Evolutionary conservation across 2,329 filamentous ascomycete species (phyloP).

Genomic region (Exutisphaerella laricina): DNA sequence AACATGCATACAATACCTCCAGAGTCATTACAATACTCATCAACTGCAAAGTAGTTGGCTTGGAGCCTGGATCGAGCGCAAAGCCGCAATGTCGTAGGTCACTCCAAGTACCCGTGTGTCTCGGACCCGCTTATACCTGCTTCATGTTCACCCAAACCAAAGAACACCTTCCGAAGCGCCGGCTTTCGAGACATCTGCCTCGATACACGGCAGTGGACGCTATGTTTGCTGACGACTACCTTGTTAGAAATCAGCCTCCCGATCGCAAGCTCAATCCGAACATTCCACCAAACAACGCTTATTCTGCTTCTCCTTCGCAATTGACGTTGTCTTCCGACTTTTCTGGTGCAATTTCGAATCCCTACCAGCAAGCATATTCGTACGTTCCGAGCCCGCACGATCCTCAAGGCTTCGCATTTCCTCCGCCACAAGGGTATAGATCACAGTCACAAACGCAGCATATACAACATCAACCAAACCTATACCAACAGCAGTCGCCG

Average conservation of each 20-base stretch:
- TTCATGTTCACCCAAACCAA: slow-evolving; percentile 4
- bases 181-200: slow-evolving; percentile 10
- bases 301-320: slow-evolving; percentile 37
- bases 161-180: slow-evolving; percentile 5
- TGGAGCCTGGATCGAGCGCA: slow-evolving; percentile 15
- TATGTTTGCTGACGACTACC: slow-evolving; percentile 22
- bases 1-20: slow-evolving; percentile 26
- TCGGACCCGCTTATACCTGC: slow-evolving; percentile 7
- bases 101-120: slow-evolving; percentile 11
- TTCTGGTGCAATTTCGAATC: slow-evolving; percentile 23
- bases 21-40: slow-evolving; percentile 15
- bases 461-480: slow-evolving; percentile 34
- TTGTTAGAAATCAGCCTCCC: slow-evolving; percentile 36
- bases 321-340: slow-evolving; percentile 32
- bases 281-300: slow-evolving; percentile 21
- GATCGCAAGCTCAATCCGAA: slow-evolving; percentile 42
- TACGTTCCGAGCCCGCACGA: slow-evolving; percentile 29
- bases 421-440: slow-evolving; percentile 25
- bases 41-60: slow-evolving; percentile 21
- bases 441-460: slow-evolving; percentile 31
- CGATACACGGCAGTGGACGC: slow-evolving; percentile 8
- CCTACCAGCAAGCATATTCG: slow-evolving; percentile 27
- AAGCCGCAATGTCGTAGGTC: slow-evolving; percentile 29
- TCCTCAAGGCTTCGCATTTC: slow-evolving; percentile 26
- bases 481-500: slow-evolving; percentile 30